A percentile compares a stretch with the other conserved stretches of the same genome.
These are phyloP conservation scores for Piper betle DNA, from an alignment of 164 flowering plant genomes.

Conservation along the genomic window DNA sequence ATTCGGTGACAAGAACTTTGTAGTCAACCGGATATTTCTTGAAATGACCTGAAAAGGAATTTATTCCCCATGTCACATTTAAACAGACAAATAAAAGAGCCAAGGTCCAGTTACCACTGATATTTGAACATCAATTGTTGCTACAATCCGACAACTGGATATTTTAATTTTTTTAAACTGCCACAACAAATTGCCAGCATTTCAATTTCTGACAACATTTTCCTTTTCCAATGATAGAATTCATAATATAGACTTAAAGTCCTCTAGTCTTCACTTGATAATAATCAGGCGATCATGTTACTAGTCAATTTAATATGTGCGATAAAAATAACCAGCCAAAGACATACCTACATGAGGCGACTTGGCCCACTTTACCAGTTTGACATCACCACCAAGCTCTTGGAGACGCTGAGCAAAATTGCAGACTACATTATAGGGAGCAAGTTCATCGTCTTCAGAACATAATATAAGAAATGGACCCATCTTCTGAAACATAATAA, in stretches of 20 bases:
- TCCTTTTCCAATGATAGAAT: no score
- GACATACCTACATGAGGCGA: conserved; percentile 82
- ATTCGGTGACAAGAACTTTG: conserved; percentile 56
- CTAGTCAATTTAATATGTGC: not conserved
- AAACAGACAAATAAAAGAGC: not conserved
- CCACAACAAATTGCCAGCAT: no score
- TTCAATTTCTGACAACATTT: no score
- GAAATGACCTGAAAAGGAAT: conserved; percentile 48
- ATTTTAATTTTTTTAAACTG: no score
- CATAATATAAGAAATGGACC: conserved; percentile 76
- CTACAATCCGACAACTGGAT: no score
- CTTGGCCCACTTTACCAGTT: conserved; percentile 54
- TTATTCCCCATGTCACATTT: not conserved
- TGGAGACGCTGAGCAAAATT: conserved; percentile 67
- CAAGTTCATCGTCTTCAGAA: conserved; percentile 84
- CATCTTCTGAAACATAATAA: conserved; percentile 35
- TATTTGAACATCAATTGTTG: no score
- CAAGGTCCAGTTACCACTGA: no score
- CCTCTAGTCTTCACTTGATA: not conserved
- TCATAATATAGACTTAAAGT: no score
- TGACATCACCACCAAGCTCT: conserved; percentile 75
- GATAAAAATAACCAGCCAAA: not conserved
- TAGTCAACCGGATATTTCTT: conserved; percentile 57
- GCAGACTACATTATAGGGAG: conserved; percentile 49
- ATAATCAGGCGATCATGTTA: not conserved